Base-by-base conservation (phyloP, 495 filamentous ascomycete genomes). In the Aspergillus haitiensis region DNA sequence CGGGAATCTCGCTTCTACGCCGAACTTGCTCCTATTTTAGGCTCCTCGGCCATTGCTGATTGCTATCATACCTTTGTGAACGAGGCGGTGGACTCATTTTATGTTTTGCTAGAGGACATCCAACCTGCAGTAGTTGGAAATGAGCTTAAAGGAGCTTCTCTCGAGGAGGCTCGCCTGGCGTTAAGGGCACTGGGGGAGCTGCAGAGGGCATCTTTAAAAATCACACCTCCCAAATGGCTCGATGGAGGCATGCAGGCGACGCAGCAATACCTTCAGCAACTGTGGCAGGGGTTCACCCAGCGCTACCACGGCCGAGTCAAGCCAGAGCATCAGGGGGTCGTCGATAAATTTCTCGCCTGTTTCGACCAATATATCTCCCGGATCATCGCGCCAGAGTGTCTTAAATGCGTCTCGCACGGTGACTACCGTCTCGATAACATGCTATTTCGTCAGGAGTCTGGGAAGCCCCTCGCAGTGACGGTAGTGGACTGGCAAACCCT, bases 21-120 rank as follows among this genome's bases (percentile, higher is more conserved):
- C 0, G 49, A 52, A 2, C 34, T 52, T 35, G 49, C 49, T 6
- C 49, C 31, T 33, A 13, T 9, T 7, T 12, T 52, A 4, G 15
- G 36, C n/a, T 52, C 8, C 2, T 9, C 49, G 7, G n/a, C 21
- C 13, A 6, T 52, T 5, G 49, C 18, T 1, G n/a, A 34, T n/a
- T 52, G 49, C 32, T 52, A 52, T 16, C 9, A 34, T 36, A 52
- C 49, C 9, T 7, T 27, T 2, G 8, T 36, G 31, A 12, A 36
- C 13, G 31, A n/a, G 9, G 32, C 34, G 3, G 12, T n/a, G 3
- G 10, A 52, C 15, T 12, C 49, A 5, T 52, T 52, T 33, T 33
- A 52, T 52, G 34, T 52, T 1, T 18, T 52, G 49, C 31, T 52
- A 1, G 49, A 52, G 49, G 49, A 52, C 36, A 52, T 52, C 31